phyloP scores from a whole-genome alignment of 805 yeast species.

The Naumovozyma castellii region DNA sequence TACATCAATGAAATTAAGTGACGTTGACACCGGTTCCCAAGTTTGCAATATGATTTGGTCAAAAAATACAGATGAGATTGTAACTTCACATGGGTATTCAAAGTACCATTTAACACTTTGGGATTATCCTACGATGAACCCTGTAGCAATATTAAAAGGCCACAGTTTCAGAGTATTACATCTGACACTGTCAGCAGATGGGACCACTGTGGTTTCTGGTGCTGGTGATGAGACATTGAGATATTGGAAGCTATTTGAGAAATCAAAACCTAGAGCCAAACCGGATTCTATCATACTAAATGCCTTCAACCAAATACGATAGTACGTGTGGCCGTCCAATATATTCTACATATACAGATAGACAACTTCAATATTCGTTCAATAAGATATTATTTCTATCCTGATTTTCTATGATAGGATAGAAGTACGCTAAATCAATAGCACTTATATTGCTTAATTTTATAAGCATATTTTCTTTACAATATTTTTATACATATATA shows the following conservation, averaged over 20 bases:
- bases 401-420: too few species aligned
- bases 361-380: too few species aligned
- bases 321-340: too few species aligned
- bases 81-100: constrained; percentile 90
- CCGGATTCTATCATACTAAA: constrained; percentile 58
- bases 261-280: constrained; percentile 47
- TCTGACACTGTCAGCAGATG: constrained; percentile 86
- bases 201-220: constrained; percentile 93
- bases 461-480: too few species aligned
- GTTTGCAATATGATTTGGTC: constrained; percentile 94
- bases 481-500: too few species aligned
- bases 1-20: constrained; percentile 62
- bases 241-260: constrained; percentile 92
- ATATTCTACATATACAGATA: too few species aligned
- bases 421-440: neutral
- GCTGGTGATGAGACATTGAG: constrained; percentile 96
- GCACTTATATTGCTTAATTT: too few species aligned
- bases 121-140: constrained; percentile 89
- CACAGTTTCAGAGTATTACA: constrained; percentile 89
- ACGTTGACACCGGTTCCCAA: constrained; percentile 92
- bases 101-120: constrained; percentile 85
- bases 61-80: constrained; percentile 80
- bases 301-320: constrained; percentile 68
- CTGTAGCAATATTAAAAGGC: constrained; percentile 86
- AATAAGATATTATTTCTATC: too few species aligned